Evolutionary conservation across 257 asterid genomes (phyloP).

Genomic region (Mitragyna speciosa): DNA sequence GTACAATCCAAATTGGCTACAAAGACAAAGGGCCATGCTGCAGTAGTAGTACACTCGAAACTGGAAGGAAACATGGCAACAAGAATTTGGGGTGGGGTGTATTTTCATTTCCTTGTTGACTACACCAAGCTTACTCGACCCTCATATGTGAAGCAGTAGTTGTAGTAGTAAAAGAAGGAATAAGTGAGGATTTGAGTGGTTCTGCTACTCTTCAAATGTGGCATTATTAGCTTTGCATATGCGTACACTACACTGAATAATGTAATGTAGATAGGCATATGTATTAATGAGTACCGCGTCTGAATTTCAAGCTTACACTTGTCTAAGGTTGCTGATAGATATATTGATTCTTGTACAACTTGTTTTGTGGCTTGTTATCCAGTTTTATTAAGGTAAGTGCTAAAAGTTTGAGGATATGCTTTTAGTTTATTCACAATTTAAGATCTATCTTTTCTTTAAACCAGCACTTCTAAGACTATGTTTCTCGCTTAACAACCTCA

Average conservation of each 20-base stretch:
- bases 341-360: neutral
- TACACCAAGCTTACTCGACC: slow-evolving; percentile 26
- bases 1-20: slow-evolving; percentile 34
- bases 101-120: slow-evolving; percentile 46
- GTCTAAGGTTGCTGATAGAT: neutral
- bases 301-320: slow-evolving; percentile 1
- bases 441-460: neutral
- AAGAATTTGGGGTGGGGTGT: neutral
- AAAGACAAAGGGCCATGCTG: slow-evolving; percentile 11
- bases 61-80: slow-evolving; percentile 17
- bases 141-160: slow-evolving; percentile 28
- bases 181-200: slow-evolving; percentile 49
- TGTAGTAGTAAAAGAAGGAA: slow-evolving; percentile 48
- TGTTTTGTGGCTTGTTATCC: neutral
- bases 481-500: no score
- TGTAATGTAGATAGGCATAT: slow-evolving; percentile 13
- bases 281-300: slow-evolving; percentile 18
- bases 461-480: neutral
- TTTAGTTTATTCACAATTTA: neutral
- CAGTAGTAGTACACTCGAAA: slow-evolving; percentile 27
- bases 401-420: neutral
- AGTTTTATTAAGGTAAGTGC: neutral
- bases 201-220: slow-evolving; percentile 35
- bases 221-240: slow-evolving; percentile 36
- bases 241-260: slow-evolving; percentile 22